Evolutionary conservation across 2,329 filamentous ascomycete genomes (phyloP), one percentile per base, ranked within the genome.

Genomic region (Phialophora verrucosa): DNA sequence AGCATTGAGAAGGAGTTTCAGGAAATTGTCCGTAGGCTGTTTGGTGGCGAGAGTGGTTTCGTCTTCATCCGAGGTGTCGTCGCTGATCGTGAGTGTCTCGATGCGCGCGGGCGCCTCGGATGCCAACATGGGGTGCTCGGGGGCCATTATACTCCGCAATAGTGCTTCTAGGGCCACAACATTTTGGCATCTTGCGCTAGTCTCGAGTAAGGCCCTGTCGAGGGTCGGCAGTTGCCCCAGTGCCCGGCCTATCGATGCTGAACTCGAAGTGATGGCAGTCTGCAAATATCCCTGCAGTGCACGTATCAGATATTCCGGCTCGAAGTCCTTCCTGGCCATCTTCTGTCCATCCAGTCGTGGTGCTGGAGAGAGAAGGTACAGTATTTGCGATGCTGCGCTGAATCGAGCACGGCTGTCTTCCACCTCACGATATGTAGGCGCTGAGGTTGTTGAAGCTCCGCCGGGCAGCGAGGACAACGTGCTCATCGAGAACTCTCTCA

Each of bases 81-180:
- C 57, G 12, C 59, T 58, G 29, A 63, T 55, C 23, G 57, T 63
- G 27, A 63, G 6, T 25, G 71, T 65, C 38, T 63, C 71, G 54
- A 2, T 75, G 68, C 73, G n/a, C 1, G 49, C 59, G 53, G 3
- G 31, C 67, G 7, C 60, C 65, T 42, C 47, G 11, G 25, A 50
- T 35, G 51, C 51, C 31, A 94, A 76, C 0, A 91, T 80, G 0
- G 91, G 90, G 73, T 96, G 92, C 0, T 77, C 51, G 0, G 92
- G 91, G 0, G 89, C 83, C 70, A 88, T 89, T 2, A 87, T 89
- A 3, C 83, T 82, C 58, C 88, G 87, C 6, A 98, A 86, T 1
- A 97, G 85, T 1, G 88, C 82, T 79, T 97, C 92, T 2, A 98
- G 82, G 0, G 92, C 92, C n/a, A 96, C 88, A 47, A 98, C 87